Evolutionary conservation across 768 basidiomycete species (phyloP), one percentile per base, ranked within the genome.

Genomic region (Albatrellus ellisii): DNA sequence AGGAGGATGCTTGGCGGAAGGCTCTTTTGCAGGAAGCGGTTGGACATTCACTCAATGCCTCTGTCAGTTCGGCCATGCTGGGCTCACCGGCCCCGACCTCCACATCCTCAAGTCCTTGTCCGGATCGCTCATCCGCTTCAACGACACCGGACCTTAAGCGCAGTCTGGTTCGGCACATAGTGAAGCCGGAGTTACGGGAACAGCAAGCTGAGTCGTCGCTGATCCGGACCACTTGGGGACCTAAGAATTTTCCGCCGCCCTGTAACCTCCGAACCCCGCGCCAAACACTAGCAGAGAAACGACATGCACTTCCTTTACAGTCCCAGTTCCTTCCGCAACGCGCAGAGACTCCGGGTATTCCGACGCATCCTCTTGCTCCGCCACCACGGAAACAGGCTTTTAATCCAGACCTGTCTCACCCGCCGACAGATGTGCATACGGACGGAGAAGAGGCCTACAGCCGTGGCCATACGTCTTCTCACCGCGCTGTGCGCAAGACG

Each of bases 11-110:
- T 20, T 90, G 87, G 88, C 67, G 86, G 46, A 83, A 73, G 56
- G 77, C 77, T 0, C 58, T 90, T 18, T 64, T 90, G 41, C 75
- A 75, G 17, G 73, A 86, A 57, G 87, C 84, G 26, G 84, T 90
- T 15, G 75, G 78, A 41, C 78, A 78, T 57, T 86, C 84, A 3
- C 62, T 86, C 27, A 75, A 72, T 46, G 72, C 68, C 41, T 67
- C 73, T 0, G 65, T 70, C 0, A 68, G 50, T 15, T 72, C 70
- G 1, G 40, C 17, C 71, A 69, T 50, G 68, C 72, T 25, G 24
- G 46, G 12, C 29, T 48, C 39, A 31, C 39, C 44, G 27, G 20
- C 33, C 15, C 15, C 32, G 46, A 26, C 44, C 45, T 35, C 41
- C 12, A n/a, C n/a, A n/a, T n/a, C n/a, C n/a, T n/a, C n/a, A n/a